Percentiles rank a stretch among this genome's conserved stretches.
Evolutionary conservation across 176 grass and related monocot genomes (phyloP).

Genomic region (Musa troglodytarum): DNA sequence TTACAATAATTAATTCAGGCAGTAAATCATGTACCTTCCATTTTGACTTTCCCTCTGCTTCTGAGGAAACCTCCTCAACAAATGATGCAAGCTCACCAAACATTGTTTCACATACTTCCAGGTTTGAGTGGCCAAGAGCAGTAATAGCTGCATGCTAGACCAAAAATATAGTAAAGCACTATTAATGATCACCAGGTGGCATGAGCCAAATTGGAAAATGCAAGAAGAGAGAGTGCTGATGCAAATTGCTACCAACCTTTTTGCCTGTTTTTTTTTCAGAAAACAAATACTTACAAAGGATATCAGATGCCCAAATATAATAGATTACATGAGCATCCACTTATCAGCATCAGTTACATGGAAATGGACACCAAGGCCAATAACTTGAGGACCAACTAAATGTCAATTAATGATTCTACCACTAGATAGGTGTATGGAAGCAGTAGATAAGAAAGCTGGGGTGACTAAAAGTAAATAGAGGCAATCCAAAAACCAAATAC

Average conservation of each 20-base stretch:
- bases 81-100: slow-evolving; percentile 79
- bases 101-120: slow-evolving; percentile 90
- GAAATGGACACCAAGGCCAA: neutral
- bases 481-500: no score
- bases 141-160: slow-evolving; percentile 78
- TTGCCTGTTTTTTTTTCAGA: neutral
- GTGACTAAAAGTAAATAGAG: no score
- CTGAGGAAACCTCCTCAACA: slow-evolving; percentile 83
- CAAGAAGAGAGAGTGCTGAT: neutral
- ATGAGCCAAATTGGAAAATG: neutral
- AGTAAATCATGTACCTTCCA: slow-evolving; percentile 61
- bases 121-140: slow-evolving; percentile 83
- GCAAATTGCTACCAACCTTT: neutral
- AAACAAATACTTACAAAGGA: neutral
- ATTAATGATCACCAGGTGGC: neutral
- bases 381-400: no score
- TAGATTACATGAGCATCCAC: neutral
- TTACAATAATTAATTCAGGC: slow-evolving; percentile 21
- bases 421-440: no score
- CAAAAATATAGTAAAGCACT: neutral
- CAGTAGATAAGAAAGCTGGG: no score
- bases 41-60: slow-evolving; percentile 88
- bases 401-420: no score
- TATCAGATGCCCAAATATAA: neutral
- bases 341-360: neutral